Percentiles rank a stretch among this genome's conserved stretches.
These are phyloP conservation scores for Debaryomyces coudertii DNA, from an alignment of 1,139 yeast species.

Conservation along the genomic window DNA sequence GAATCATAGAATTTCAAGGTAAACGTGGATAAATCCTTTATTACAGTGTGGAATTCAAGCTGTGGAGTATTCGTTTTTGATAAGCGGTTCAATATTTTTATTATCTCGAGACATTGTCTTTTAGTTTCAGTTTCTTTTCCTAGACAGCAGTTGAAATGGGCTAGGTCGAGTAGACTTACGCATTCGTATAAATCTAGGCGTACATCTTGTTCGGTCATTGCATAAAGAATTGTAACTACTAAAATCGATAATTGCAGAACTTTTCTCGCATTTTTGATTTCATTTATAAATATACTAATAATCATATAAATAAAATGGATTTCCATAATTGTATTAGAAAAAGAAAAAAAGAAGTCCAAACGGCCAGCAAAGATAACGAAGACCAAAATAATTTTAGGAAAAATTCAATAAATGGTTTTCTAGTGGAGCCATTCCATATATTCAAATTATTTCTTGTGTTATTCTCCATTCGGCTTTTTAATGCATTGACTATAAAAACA, in stretches of 20 bases:
- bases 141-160: constrained; percentile 21
- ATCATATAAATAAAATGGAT: neutral
- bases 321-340: neutral
- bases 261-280: neutral
- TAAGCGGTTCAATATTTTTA: constrained; percentile 29
- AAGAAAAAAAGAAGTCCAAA: constrained; percentile 1
- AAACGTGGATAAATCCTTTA: constrained; percentile 23
- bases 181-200: constrained; percentile 1
- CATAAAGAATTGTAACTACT: neutral
- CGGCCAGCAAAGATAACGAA: neutral
- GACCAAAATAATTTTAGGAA: neutral
- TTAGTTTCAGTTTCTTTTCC: constrained; percentile 22
- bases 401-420: no score
- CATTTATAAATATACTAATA: neutral
- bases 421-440: neutral
- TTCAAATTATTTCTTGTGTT: constrained; percentile 10
- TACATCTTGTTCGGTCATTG: neutral
- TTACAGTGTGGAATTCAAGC: constrained; percentile 4
- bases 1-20: constrained; percentile 27
- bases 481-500: constrained; percentile 66
- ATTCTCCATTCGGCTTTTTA: constrained; percentile 49
- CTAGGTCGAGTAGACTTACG: constrained; percentile 15
- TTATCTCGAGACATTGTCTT: constrained; percentile 25
- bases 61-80: constrained; percentile 16
- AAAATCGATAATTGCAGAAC: neutral